Conservation (phyloP, 371 early-diverging fungal species). For the Basidiobolus heterosporus region DNA sequence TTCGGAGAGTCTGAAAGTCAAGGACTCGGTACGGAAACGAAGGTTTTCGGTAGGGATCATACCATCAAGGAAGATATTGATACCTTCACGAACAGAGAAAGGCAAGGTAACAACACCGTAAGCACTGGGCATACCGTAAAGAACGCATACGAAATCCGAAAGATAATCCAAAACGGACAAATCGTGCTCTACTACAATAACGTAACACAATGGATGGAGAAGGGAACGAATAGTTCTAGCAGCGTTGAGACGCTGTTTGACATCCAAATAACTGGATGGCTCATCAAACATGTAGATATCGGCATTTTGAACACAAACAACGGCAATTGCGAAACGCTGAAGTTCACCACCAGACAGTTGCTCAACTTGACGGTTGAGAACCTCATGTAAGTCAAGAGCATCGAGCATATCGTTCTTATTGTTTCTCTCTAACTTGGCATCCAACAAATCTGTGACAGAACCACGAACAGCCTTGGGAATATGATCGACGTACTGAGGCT, state of each 20-base stretch:
- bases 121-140: constrained; percentile 95
- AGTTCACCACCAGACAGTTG: constrained; percentile 98
- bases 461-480: constrained; percentile 82
- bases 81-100: constrained; percentile 96
- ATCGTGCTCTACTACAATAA: constrained; percentile 99
- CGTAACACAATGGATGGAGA: constrained; percentile 51
- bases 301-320: constrained; percentile 73
- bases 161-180: constrained; percentile 96
- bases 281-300: constrained; percentile 99
- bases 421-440: constrained; percentile 53
- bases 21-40: constrained; percentile 95
- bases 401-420: constrained; percentile 61
- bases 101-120: constrained; percentile 99
- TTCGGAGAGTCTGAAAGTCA: constrained; percentile 91
- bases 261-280: constrained; percentile 98
- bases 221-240: constrained; percentile 88
- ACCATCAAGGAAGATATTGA: constrained; percentile 99
- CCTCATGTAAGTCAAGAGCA: constrained; percentile 63
- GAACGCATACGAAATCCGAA: constrained; percentile 96
- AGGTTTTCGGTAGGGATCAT: constrained; percentile 98
- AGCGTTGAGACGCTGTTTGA: constrained; percentile 98
- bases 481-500: constrained; percentile 97
- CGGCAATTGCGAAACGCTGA: constrained; percentile 96
- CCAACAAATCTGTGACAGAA: constrained; percentile 59
- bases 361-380: constrained; percentile 76